phyloP scores from a whole-genome alignment of 2,329 filamentous ascomycete species.

The Aphanoascus verrucosus region DNA sequence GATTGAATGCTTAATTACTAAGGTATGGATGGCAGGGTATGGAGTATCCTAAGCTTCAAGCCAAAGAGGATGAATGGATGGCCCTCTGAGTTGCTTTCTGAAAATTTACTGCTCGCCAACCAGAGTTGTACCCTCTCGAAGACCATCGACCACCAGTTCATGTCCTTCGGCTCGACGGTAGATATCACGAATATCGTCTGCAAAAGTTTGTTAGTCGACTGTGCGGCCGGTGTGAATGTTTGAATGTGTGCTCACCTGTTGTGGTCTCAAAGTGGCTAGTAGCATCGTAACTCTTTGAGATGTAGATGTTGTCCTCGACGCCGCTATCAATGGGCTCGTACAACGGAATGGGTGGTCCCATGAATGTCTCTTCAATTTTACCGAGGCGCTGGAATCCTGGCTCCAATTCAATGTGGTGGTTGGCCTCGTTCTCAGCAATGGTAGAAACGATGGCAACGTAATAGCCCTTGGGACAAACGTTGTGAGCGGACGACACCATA shows the following conservation, averaged over 20 bases:
- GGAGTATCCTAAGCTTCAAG: background rate
- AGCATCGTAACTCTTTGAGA: conserved; percentile 97
- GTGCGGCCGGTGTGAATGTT: background rate
- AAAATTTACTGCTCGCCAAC: conserved; percentile 54
- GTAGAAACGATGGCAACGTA: conserved; percentile 98
- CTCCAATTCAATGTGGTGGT: conserved; percentile 92
- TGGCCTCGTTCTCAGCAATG: conserved; percentile 80
- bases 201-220: conserved; percentile 4
- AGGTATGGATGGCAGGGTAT: background rate
- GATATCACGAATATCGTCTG: conserved; percentile 87
- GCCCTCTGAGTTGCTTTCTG: background rate
- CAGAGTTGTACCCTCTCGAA: conserved; percentile 63
- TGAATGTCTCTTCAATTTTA: conserved; percentile 92
- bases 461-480: conserved; percentile 97
- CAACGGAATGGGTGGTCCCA: conserved; percentile 82
- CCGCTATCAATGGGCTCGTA: conserved; percentile 84
- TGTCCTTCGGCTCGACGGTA: conserved; percentile 73
- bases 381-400: conserved; percentile 86
- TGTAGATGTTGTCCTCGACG: conserved; percentile 80
- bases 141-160: conserved; percentile 72
- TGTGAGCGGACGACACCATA: conserved; percentile 88
- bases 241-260: conserved; percentile 40
- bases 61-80: background rate
- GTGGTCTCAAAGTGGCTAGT: conserved; percentile 95
- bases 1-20: background rate